Evolutionary conservation across 345 rosid genomes (phyloP), one percentile per base, ranked within the genome.

Genomic region (Citrus maxima): DNA sequence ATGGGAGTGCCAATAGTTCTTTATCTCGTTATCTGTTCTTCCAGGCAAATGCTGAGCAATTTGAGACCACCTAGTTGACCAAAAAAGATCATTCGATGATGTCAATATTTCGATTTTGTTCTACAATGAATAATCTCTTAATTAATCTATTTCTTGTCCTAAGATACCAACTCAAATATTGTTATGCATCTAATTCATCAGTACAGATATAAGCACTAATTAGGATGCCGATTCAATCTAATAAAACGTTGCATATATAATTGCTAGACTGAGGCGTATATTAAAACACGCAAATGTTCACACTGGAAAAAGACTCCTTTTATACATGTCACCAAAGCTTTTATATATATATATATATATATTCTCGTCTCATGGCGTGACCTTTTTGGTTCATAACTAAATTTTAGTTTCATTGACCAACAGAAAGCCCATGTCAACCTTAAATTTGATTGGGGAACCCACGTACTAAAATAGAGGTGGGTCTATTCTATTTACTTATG

Each of bases 1-100:
- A 80, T 91, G 87, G 1, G 99, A 93, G 84, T 94, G 99, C 99
- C 98, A 94, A 42, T 89, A 84, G 77, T 96, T 96, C 85, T 96
- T 96, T 38, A 96, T 91, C 85, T 96, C 98, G 42, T 96, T 93
- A 72, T 96, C 97, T 6, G 99, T 96, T 88, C 99, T 91, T 80
- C 99, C 99, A 2, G 98, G 95, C 84, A 96, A 85, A 54, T 85
- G 90, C 71, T 84, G 93, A 5, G 99, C 95, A 61, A 95, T 95
- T 72, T 88, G 88, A 12, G 98, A 95, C 99, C 99, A 95, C 84
- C 98, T 95, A 67, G 30, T 78, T 78, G 78, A 22, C 18, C 18
- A 32, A 60, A 78, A 19, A 65, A 10, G 3, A 51, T 13, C 21
- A 51, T 16, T 13, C 18, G 25, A 77, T 51, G 40, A n/a, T 16